These are phyloP conservation scores for Cyberlindnera euphorbiiphila DNA, from an alignment of 805 yeast genomes.

Conservation along the genomic window DNA sequence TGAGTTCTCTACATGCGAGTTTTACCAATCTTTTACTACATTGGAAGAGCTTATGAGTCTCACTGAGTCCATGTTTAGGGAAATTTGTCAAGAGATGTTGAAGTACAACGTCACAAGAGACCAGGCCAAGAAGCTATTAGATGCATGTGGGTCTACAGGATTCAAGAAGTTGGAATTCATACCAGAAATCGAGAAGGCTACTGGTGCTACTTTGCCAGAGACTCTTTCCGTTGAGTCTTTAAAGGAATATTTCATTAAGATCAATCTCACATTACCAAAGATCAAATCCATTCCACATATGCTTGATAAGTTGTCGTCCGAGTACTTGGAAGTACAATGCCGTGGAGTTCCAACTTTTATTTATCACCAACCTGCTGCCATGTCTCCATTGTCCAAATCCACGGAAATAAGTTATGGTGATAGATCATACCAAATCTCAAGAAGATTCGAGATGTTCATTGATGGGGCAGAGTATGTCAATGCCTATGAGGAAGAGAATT, in stretches of 20 bases:
- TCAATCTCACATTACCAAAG: constrained; percentile 29
- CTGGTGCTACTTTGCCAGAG: constrained; percentile 49
- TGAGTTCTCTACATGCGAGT: constrained; percentile 88
- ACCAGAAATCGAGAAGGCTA: constrained; percentile 50
- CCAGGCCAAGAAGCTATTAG: constrained; percentile 6
- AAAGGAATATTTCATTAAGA: constrained; percentile 33
- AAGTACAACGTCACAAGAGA: constrained; percentile 9
- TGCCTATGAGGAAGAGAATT: constrained; percentile 95
- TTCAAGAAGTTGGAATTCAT: constrained; percentile 60
- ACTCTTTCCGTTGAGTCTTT: constrained; percentile 39
- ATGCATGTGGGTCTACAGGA: not conserved
- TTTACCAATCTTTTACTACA: constrained; percentile 69
- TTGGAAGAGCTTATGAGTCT: constrained; percentile 61
- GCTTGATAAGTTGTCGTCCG: constrained; percentile 59
- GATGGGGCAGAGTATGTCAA: constrained; percentile 78
- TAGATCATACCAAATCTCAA: constrained; percentile 42
- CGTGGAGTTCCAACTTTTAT: constrained; percentile 60
- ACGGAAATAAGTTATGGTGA: constrained; percentile 28
- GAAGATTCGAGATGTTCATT: constrained; percentile 82
- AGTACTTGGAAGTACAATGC: constrained; percentile 64
- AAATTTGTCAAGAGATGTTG: constrained; percentile 35
- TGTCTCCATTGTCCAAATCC: constrained; percentile 89
- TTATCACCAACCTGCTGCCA: constrained; percentile 73
- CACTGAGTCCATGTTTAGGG: constrained; percentile 54
- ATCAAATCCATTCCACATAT: constrained; percentile 52